Evolutionary conservation across 192 early-diverging fungal species (phyloP), one percentile per base, ranked within the genome.

Genomic region (Allomyces arbusculus): DNA sequence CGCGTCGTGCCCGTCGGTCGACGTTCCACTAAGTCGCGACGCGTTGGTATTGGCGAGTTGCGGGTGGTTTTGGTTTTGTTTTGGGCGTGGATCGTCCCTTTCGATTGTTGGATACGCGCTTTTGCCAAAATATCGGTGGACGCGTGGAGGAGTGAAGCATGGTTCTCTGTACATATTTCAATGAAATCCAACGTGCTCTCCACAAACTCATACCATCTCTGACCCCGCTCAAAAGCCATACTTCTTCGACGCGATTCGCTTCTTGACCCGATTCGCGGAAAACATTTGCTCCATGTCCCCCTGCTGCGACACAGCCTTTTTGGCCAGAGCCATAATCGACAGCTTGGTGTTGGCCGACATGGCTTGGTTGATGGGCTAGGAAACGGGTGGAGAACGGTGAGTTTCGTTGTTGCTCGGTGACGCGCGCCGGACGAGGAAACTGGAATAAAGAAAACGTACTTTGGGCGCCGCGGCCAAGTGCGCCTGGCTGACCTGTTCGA

Each of bases 1-100:
- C 71, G 94, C 91, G 19, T 81, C 50, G 50, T 58, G 50, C 50
- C 50, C 50, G 50, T 58, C 50, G 12, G 50, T 58, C 50, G 50
- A 58, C 50, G 50, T 58, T 58, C 50, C 50, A 58, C 20, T 58
- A 58, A 58, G 24, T 68, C 24, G 22, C 61, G 24, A 8, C 61
- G 61, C 61, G 24, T 10, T 62, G 22, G 22, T 24, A 10, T 23
- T 3, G 61, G 3, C 61, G 24, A 23, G 24, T 24, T 8, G 24
- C 22, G 9, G 4, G 22, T 62, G 61, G 61, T 62, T 40, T 40
- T 40, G 3, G 4, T 3, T 40, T 40, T 40, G n/a, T n/a, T 28
- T 28, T 40, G 33, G 33, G 33, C 33, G 33, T 40, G 33, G 33
- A 40, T 40, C 33, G 33, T 40, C 8, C 26, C 26, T 4, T 28